Evolutionary conservation across 805 yeast species (phyloP).

Genomic region (Yamadazyma phyllophila): DNA sequence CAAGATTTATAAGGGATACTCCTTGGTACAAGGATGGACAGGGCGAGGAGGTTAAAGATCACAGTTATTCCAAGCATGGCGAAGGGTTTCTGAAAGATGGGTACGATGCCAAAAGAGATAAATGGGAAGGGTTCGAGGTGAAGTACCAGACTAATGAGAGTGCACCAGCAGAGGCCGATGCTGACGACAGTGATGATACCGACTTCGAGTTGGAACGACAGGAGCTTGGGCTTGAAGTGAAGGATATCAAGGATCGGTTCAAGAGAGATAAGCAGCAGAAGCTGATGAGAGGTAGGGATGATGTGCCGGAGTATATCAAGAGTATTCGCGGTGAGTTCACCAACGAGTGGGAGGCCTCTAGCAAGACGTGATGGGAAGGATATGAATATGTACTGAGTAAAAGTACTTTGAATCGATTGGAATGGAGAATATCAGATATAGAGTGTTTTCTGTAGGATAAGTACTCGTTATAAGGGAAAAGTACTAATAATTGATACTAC

Average conservation of each 20-base stretch:
- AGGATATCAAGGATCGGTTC: constrained; percentile 22
- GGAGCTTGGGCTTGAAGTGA: constrained; percentile 31
- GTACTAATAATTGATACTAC: too few species aligned
- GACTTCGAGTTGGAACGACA: constrained; percentile 36
- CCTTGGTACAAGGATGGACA: constrained; percentile 38
- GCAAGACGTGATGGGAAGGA: not conserved
- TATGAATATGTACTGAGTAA: too few species aligned
- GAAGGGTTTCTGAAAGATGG: constrained; percentile 52
- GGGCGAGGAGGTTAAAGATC: constrained; percentile 25
- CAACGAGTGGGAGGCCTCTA: constrained; percentile 7
- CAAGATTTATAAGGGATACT: constrained; percentile 35
- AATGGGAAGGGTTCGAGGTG: constrained; percentile 78
- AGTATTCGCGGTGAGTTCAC: constrained; percentile 29
- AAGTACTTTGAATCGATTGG: too few species aligned
- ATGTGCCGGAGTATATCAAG: constrained; percentile 65
- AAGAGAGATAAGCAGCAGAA: constrained; percentile 38
- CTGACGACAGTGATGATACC: constrained; percentile 13
- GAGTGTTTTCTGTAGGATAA: too few species aligned
- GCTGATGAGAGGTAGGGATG: constrained; percentile 65
- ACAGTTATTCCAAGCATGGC: constrained; percentile 55
- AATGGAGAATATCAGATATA: too few species aligned
- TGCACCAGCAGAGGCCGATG: constrained; percentile 21
- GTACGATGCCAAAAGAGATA: constrained; percentile 72
- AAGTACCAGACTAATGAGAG: constrained; percentile 32
- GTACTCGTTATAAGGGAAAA: too few species aligned